Base-by-base conservation (phyloP, 2,329 filamentous ascomycete species). In the Penicillium nordicum region DNA sequence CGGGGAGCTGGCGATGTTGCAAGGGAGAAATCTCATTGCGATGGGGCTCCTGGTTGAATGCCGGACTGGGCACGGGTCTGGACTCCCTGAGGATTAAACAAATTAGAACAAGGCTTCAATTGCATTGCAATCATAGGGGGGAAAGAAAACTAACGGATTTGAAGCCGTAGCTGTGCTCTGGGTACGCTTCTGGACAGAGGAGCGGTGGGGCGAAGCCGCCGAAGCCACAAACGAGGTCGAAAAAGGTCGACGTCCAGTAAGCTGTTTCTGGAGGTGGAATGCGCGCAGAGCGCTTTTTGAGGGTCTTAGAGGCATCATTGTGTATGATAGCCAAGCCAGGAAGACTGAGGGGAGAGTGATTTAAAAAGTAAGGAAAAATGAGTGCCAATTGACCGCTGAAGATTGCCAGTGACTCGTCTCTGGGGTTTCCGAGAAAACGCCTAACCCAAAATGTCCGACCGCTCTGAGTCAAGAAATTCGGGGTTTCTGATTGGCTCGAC, bases 1-100 rank as follows among this genome's bases (percentile, higher is more conserved):
- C 84, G 55, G 80, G 80, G 57, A 79, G 75, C 69, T 80, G 78
- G 53, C 79, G 77, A 71, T 84, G 83, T 67, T 85, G 83, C 59
- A 91, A 80, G 59, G 87, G 87, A 64, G 89, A 87, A 58, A 89
- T 73, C 63, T 80, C 84, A 83, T 89, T 84, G 69, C 79, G 80
- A 55, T 77, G 77, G 48, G 72, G 69, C 64, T 82, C 79, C 66
- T 79, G 78, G 66, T 82, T 81, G 70, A 82, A 82, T 14, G 84
- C 80, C 51, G 87, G 82, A 68, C 84, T 86, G 8, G 88, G 87
- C 34, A 77, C 77, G 58, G 84, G 79, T 73, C 88, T 82, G 40
- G 78, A 71, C 65, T 82, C 78, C 63, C 83, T 86, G 67, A 40
- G 12, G 32, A 38, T 37, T 5, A 5, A 18, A 58, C 30, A 41